A percentile compares a stretch with the other conserved stretches of the same genome.
Conservation (phyloP, 257 asterid genomes). For the Marsdenia floribunda region DNA sequence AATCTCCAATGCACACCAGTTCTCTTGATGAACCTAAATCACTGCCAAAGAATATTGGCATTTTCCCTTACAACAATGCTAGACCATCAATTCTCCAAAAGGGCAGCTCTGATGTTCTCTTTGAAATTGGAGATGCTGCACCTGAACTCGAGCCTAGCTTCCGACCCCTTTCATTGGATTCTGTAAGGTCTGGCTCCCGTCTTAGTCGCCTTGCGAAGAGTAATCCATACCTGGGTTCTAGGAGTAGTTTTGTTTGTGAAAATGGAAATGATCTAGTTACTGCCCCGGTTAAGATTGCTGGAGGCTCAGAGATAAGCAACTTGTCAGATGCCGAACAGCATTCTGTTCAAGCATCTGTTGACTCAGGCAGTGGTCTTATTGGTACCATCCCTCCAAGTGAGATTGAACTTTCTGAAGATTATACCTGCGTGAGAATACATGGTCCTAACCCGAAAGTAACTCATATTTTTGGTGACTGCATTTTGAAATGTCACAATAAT, state of each 20-base stretch:
- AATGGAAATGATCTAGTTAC: conserved; percentile 21
- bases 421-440: conserved; percentile 77
- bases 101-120: conserved; percentile 52
- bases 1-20: conserved; percentile 29
- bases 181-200: conserved; percentile 41
- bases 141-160: conserved; percentile 25
- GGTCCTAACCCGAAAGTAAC: conserved; percentile 89
- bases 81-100: conserved; percentile 34
- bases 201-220: conserved; percentile 37
- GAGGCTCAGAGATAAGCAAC: conserved; percentile 30
- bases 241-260: conserved; percentile 29
- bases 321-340: conserved; percentile 21
- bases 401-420: conserved; percentile 89
- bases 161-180: conserved; percentile 68
- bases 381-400: conserved; percentile 57
- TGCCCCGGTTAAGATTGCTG: conserved; percentile 3
- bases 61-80: conserved; percentile 32
- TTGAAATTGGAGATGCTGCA: conserved; percentile 58
- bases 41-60: conserved; percentile 51
- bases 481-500: conserved; percentile 63
- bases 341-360: conserved; percentile 21
- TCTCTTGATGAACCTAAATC: conserved; percentile 52
- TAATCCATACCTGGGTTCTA: conserved; percentile 42
- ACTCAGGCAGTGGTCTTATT: conserved; percentile 26
- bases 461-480: conserved; percentile 84